phyloP scores from a whole-genome alignment of 1,284 basidiomycete genomes.

The Mycena sp. region DNA sequence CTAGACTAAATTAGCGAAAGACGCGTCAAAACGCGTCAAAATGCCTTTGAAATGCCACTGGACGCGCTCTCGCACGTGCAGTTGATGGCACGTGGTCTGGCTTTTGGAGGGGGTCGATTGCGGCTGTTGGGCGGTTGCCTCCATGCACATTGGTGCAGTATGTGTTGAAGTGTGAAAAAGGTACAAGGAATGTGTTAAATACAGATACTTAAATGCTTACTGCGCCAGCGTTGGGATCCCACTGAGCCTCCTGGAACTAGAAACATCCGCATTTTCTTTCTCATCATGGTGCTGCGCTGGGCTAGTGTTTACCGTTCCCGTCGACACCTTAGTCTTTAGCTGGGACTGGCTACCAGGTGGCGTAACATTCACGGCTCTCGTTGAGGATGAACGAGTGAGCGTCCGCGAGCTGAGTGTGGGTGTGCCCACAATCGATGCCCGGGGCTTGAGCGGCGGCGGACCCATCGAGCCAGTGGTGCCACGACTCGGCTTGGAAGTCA shows the following conservation, averaged over 20 bases:
- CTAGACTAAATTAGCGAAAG: too few species aligned
- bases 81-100: too few species aligned
- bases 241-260: conserved; percentile 8
- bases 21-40: too few species aligned
- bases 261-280: conserved; percentile 56
- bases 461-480: conserved; percentile 52
- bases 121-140: too few species aligned
- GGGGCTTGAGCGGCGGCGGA: conserved; percentile 53
- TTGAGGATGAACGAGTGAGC: conserved; percentile 45
- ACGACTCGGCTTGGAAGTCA: conserved; percentile 15
- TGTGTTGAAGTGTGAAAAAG: too few species aligned
- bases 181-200: too few species aligned
- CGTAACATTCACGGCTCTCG: conserved; percentile 9
- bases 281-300: conserved; percentile 49
- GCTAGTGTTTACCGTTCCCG: conserved; percentile 39
- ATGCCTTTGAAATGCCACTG: too few species aligned
- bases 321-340: conserved; percentile 33
- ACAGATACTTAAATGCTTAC: too few species aligned
- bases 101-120: too few species aligned
- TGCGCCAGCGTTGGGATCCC: conserved; percentile 23
- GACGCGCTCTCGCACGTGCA: too few species aligned
- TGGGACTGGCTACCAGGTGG: conserved; percentile 34
- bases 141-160: too few species aligned
- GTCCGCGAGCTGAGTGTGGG: conserved; percentile 37
- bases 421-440: conserved; percentile 47